Conservation (phyloP, 371 early-diverging fungal species). For the Actinomortierella wolfii region DNA sequence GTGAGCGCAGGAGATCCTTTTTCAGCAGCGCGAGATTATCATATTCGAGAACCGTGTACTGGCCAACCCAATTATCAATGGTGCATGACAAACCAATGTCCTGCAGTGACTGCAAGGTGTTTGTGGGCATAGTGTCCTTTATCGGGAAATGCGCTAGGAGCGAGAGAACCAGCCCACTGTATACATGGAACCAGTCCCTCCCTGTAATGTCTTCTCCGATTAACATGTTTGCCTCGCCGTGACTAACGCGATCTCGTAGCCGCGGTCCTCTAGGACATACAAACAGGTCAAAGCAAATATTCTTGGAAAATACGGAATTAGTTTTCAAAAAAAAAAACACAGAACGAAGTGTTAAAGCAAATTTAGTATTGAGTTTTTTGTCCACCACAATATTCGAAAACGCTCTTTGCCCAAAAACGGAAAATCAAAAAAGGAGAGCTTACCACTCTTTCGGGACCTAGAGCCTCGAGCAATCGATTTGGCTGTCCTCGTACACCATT, state of each 20-base stretch:
- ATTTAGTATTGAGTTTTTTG: neutral
- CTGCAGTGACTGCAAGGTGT: neutral
- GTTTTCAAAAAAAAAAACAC: neutral
- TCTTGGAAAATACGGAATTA: conserved; percentile 10
- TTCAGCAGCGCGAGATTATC: no score
- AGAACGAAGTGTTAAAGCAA: neutral
- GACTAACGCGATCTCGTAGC: conserved; percentile 38
- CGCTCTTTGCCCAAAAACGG: no score
- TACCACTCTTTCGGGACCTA: conserved; percentile 23
- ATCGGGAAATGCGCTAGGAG: conserved; percentile 10
- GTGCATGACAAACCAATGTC: neutral
- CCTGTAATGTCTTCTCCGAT: conserved; percentile 14
- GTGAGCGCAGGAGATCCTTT: no score
- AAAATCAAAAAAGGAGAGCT: no score
- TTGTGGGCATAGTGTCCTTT: neutral
- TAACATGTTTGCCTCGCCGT: conserved; percentile 34
- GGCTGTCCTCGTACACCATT: conserved; percentile 2
- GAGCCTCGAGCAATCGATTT: conserved; percentile 14
- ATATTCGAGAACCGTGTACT: no score
- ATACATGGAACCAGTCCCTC: conserved; percentile 25
- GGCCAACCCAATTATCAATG: neutral
- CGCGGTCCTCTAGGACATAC: conserved; percentile 25
- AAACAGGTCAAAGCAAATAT: conserved; percentile 30
- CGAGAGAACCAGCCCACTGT: conserved; percentile 10
- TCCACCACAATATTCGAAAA: no score